Evolutionary conservation across 257 asterid species (phyloP), one percentile per base, ranked within the genome.

Genomic region (Eucommia ulmoides): DNA sequence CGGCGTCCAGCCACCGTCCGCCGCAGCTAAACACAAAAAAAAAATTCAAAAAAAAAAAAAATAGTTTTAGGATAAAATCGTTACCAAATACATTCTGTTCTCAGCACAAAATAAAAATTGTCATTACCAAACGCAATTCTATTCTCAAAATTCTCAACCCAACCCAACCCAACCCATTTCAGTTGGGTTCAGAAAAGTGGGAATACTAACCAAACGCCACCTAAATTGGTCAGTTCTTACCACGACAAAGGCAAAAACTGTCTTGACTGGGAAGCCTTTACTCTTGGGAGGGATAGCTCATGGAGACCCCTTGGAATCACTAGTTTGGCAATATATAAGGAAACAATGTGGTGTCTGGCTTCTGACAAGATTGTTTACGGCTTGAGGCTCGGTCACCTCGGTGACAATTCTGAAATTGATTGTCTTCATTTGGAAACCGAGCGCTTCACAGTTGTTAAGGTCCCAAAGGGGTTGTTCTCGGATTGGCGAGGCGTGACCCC

Each of bases 341-440:
- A 12, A 14, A 8, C 14, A 16, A 25, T 1, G 20, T 48, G 20
- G 3, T 7, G 21, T 23, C 22, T 0, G 8, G 1, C 16, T 18
- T 17, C 25, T 0, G 45, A 19, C 20, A 56, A 24, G 52, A 24
- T 11, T 52, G 20, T 4, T 56, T 62, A 12, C 67, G 59, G 18
- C 59, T 45, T 19, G 7, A 58, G 18, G 0, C n/a, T n/a, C n/a
- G n/a, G n/a, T n/a, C n/a, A n/a, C n/a, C 15, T n/a, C 0, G 16
- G 16, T 10, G 12, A 6, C 38, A 38, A n/a, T 15, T 18, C 1
- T 12, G 49, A 23, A 6, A 33, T 75, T 8, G 56, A 68, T 1
- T 59, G 67, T 8, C 41, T 71, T 1, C 69, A 75, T 9, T 22
- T 68, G 64, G 62, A 41, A 45, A 60, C 61, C 0, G 79, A 75